Evolutionary conservation across 129 eudicot species (phyloP), one percentile per base, ranked within the genome.

Genomic region (Kitagawia praeruptora): DNA sequence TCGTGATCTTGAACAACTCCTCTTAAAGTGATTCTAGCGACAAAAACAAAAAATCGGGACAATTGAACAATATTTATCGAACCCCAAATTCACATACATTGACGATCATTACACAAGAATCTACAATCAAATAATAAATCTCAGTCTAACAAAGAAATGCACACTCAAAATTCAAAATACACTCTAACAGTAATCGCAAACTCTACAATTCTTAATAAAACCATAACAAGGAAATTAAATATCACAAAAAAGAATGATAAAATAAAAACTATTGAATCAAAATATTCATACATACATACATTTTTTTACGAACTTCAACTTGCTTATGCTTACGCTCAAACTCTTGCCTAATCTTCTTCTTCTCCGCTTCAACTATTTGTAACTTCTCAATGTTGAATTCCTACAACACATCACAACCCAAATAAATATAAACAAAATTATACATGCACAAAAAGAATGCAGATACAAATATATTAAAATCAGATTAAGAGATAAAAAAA

Each of bases 301-400:
- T 93, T 79, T 93, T 93, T 88, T 83, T 91, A n/a, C 98, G 90
- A 34, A 91, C 90, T 80, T 93, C 87, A 25, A 93, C 93, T 88
- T 89, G 97, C 84, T 91, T 93, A 84, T 89, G 90, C 78, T 93
- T 93, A 56, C 98, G 96, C 87, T 93, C 98, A 70, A 88, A 91
- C 89, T 93, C 97, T 49, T 93, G 97, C 28, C 88, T 89, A 83
- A 93, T 91, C 97, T 93, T 93, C 89, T 89, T 91, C 93, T 93
- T 93, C 93, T 93, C 98, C 37, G 98, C 98, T 82, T 93, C 96
- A 72, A 91, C 98, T 86, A 93, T 79, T 77, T 93, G 98, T 77
- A 93, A 81, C 85, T 93, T 93, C 91, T 93, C 98, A 56, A 93
- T 93, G 84, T 91, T 93, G 81, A 93, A 92, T 83, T 90, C 92